phyloP scores from a whole-genome alignment of 495 filamentous ascomycete genomes.

The Penicillium canescens region DNA sequence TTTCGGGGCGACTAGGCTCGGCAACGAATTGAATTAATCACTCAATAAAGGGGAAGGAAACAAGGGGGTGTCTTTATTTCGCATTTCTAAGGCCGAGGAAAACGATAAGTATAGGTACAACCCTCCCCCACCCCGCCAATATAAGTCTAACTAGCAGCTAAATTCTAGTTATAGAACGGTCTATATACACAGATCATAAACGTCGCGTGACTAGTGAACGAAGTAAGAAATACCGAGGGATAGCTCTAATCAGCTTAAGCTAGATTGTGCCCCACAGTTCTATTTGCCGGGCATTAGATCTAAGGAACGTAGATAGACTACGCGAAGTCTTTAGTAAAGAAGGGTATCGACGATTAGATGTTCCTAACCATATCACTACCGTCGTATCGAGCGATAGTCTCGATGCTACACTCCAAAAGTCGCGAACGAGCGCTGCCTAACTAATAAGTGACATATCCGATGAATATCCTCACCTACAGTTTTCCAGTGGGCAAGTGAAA shows the following conservation, averaged over 20 bases:
- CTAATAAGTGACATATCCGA: slow-evolving; percentile 4
- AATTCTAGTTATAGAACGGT: neutral
- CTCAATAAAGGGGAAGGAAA: too few species aligned
- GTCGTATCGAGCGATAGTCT: slow-evolving; percentile 23
- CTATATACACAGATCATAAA: slow-evolving; percentile 9
- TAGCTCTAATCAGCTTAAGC: slow-evolving; percentile 14
- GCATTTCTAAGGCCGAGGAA: neutral
- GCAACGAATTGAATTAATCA: too few species aligned
- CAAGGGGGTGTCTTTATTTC: too few species aligned
- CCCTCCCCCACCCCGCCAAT: neutral
- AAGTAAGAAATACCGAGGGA: slow-evolving; percentile 18
- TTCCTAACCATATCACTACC: slow-evolving; percentile 24
- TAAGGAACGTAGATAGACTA: slow-evolving; percentile 22
- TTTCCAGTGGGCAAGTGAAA: slow-evolving; percentile 16
- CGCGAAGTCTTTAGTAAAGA: slow-evolving; percentile 24
- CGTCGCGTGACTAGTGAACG: slow-evolving; percentile 1
- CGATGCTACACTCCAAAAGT: neutral
- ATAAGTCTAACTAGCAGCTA: neutral
- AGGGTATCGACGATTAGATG: slow-evolving; percentile 20
- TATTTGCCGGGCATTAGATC: slow-evolving; percentile 8
- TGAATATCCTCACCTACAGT: slow-evolving; percentile 7
- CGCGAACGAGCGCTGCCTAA: neutral
- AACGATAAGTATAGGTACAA: neutral
- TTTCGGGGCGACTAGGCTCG: too few species aligned
- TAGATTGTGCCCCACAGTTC: slow-evolving; percentile 18